phyloP scores from a whole-genome alignment of 257 asterid genomes.

The Solanum etuberosum region DNA sequence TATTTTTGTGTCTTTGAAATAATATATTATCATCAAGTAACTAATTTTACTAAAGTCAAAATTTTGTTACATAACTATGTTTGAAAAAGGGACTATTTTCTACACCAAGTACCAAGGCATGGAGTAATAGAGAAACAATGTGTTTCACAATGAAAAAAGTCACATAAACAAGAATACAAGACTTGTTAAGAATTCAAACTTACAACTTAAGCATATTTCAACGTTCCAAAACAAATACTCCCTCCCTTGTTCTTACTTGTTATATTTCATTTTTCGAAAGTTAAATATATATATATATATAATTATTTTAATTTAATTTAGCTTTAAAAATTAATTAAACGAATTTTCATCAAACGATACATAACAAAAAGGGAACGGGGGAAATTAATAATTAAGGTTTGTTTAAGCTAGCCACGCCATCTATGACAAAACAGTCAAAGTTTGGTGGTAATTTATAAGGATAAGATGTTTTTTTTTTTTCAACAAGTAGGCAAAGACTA shows the following conservation, averaged over 20 bases:
- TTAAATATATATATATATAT: no score
- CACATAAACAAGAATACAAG: neutral
- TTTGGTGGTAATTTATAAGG: neutral
- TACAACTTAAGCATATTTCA: neutral
- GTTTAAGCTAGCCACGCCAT: neutral
- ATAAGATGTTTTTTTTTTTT: neutral
- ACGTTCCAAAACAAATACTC: neutral
- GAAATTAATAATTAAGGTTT: neutral
- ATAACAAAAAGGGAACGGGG: neutral
- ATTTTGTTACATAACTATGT: neutral
- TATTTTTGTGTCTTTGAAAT: neutral
- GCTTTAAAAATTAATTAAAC: no score
- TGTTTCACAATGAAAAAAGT: neutral
- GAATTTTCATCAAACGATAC: neutral
- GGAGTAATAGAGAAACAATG: neutral
- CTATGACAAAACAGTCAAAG: neutral
- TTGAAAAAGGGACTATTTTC: neutral
- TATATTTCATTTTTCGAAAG: neutral
- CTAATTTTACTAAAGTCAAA: neutral
- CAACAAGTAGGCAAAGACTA: neutral
- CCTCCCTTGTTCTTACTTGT: neutral
- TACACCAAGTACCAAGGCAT: neutral
- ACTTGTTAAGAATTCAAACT: neutral
- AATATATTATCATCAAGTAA: neutral
- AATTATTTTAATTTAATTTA: no score